Evolutionary conservation across 441 rosid species (phyloP), one percentile per base, ranked within the genome.

Genomic region (Pelargonium cotyledonis): DNA sequence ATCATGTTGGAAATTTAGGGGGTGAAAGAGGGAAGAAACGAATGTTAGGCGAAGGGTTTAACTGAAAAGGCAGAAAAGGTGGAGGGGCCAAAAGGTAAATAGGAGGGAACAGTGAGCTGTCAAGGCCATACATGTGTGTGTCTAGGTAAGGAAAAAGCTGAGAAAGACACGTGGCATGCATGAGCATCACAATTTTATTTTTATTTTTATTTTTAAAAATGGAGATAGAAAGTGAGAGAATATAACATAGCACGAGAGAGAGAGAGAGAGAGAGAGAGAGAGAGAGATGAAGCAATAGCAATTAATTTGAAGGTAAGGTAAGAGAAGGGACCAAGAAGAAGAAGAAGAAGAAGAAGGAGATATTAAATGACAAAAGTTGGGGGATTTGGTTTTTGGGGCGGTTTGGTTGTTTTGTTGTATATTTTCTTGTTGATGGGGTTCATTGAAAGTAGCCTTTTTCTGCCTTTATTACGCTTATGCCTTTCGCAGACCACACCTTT

Each of bases 281-380:
- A 21, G 23, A 21, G 23, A 21, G 23, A 21, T 21, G 23, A 21
- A 21, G 38, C 38, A 31, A 31, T 31, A 31, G 38, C 38, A 31
- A 31, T 31, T 5, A 31, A 21, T 31, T 31, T 31, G 38, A 31
- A 31, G 38, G 38, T 31, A 31, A 31, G 38, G 23, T 21, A 21
- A 21, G 23, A 31, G 38, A 31, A 4, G 38, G 38, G 47, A 10
- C 47, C 47, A 21, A 21, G 23, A 21, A 21, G 23, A n/a, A n/a
- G n/a, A n/a, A n/a, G n/a, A n/a, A 21, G 23, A 21, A n/a, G n/a
- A 21, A 21, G 23, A 21, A 21, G 23, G 23, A 21, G 23, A 21
- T 57, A 7, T 57, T 57, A 57, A 57, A 18, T 57, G 62, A 57
- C 62, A 16, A 57, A 57, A 57, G 62, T 57, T 6, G 62, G 16